Conservation (phyloP, 2,329 filamentous ascomycete genomes). For the Alternaria atra region DNA sequence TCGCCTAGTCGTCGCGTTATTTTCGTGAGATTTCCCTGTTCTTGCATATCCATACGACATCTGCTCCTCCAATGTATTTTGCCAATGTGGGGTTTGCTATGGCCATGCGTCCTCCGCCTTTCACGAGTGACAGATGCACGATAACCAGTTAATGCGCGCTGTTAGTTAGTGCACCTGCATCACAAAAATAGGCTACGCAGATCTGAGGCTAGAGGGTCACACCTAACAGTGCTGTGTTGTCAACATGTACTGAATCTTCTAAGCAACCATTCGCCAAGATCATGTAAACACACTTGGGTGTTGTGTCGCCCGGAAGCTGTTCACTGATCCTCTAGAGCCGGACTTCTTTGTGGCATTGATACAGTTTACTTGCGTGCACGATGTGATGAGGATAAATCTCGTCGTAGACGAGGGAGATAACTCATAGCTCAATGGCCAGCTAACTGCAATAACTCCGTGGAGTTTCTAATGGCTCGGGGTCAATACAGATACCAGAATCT, state of each 20-base stretch:
- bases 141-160: no score
- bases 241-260: background rate
- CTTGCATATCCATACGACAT: no score
- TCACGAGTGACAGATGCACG: no score
- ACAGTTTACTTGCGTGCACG: no score
- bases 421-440: background rate
- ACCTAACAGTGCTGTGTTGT: background rate
- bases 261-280: background rate
- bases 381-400: background rate
- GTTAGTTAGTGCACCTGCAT: background rate
- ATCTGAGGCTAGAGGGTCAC: background rate
- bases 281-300: background rate
- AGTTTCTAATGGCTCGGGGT: fast-evolving
- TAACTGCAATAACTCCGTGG: background rate
- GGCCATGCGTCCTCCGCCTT: no score
- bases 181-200: background rate
- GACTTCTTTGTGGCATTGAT: background rate
- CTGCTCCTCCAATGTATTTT: no score
- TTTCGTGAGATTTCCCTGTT: no score
- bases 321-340: fast-evolving
- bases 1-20: no score
- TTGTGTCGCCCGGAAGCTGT: background rate
- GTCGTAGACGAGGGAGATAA: background rate
- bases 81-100: no score
- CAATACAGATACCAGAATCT: background rate